phyloP scores from a whole-genome alignment of 2,329 filamentous ascomycete genomes.

The Pyricularia grisea region DNA sequence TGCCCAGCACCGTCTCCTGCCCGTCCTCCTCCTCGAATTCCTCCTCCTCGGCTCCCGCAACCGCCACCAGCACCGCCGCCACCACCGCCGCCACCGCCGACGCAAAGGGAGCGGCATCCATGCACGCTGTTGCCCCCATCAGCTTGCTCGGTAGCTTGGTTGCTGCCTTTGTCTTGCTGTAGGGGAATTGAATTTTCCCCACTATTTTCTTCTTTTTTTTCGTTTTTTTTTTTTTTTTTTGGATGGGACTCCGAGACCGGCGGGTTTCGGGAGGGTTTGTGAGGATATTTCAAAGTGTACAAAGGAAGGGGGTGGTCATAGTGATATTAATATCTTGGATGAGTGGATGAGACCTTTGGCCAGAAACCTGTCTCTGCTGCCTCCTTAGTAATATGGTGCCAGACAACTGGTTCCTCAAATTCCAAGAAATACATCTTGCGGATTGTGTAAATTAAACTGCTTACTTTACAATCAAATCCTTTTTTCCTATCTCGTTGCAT shows the following conservation, averaged over 20 bases:
- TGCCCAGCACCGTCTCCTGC: conserved; percentile 22
- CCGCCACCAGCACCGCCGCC: conserved; percentile 3
- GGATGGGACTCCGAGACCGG: no score
- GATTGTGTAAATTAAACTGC: background rate
- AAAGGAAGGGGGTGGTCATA: background rate
- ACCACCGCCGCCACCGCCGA: conserved; percentile 8
- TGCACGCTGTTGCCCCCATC: conserved; percentile 5
- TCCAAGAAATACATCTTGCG: background rate
- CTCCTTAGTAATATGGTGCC: background rate
- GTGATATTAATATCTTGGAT: background rate
- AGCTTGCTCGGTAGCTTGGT: conserved; percentile 13
- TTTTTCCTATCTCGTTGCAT: background rate
- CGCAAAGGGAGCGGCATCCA: conserved; percentile 5
- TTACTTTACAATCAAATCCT: background rate
- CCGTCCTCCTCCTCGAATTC: conserved; percentile 4
- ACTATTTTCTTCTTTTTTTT: background rate
- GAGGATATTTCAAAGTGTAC: background rate
- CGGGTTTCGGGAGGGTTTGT: background rate
- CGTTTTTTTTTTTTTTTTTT: background rate
- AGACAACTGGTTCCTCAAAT: background rate
- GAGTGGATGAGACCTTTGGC: background rate
- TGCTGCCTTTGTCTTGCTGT: conserved; percentile 14
- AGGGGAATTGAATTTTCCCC: no score
- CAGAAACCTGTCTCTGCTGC: background rate
- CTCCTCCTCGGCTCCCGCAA: conserved; percentile 7